A percentile compares a stretch with the other conserved stretches of the same genome.
Conservation (phyloP, 2,329 filamentous ascomycete species). For the Chrysoporthe deuterocubensis region DNA sequence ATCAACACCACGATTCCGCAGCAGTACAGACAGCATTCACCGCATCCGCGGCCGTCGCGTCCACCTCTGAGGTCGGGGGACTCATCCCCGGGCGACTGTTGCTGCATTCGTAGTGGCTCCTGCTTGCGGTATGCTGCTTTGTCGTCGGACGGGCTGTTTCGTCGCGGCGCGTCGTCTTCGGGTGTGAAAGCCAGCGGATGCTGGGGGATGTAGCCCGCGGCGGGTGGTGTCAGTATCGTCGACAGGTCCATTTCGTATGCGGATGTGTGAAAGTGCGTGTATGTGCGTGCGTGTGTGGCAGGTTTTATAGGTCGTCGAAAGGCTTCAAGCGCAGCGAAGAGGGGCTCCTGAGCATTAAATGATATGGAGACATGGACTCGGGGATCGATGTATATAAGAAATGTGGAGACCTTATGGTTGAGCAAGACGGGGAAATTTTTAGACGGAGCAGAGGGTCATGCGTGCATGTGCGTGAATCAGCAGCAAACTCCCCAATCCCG, state of each 20-base stretch:
- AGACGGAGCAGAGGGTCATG: background rate
- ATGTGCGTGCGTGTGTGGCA: background rate
- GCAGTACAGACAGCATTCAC: constrained; percentile 20
- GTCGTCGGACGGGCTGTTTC: background rate
- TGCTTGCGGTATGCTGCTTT: background rate
- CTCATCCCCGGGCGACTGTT: background rate
- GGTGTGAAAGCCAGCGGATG: constrained; percentile 15
- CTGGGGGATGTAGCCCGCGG: constrained; percentile 23
- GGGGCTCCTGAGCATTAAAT: background rate
- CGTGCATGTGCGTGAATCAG: constrained; percentile 1
- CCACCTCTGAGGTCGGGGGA: constrained; percentile 12
- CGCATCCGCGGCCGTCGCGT: background rate
- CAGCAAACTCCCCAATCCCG: background rate
- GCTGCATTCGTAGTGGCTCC: constrained; percentile 11
- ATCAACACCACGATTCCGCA: constrained; percentile 19
- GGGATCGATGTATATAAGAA: background rate
- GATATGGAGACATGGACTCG: background rate
- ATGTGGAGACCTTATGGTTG: background rate
- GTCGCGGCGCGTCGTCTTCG: background rate
- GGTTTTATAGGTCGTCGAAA: background rate
- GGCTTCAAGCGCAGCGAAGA: background rate
- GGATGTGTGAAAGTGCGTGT: too few relatives aligned
- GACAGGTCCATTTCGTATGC: constrained; percentile 19
- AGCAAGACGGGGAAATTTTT: background rate
- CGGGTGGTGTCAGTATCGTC: constrained; percentile 13